Base-by-base conservation (phyloP, 73 alveolate genomes). In the Paramecium primaurelia region DNA sequence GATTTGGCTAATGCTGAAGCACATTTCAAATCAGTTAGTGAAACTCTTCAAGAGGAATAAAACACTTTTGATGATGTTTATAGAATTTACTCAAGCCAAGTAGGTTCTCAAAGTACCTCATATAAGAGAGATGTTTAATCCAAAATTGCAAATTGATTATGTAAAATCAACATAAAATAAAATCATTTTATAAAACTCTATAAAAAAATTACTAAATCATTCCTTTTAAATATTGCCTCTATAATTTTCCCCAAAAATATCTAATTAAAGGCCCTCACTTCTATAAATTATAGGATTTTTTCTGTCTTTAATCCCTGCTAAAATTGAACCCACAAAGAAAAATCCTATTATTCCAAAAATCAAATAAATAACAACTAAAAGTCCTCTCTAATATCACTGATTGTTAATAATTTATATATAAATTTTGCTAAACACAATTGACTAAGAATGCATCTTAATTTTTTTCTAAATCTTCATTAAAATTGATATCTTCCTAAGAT, bases 11-110 rank as follows among this genome's bases (percentile, higher is more conserved):
- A 14, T 26, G 34, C 91, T 22, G 30, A 25, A n/a, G 45, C 91
- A 12, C 91, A 80, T 14, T 80, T 45, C 49, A 45, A 80, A 40
- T 25, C 36, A 80, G 91, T 80, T 12, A 80, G 58, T 25, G 91
- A 47, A 49, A 80, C 47, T n/a, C 73, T 44, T 44, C 34, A 45
- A 45, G 91, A 49, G n/a, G 91, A 80, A 45, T 40, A n/a, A 47
- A 80, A 42, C 45, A 80, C 91, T 11, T 80, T 80, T 47, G 91
- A 80, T 40, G 91, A 80, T 80, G 91, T 80, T 9, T 80, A 80
- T 58, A 80, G 91, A 80, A 80, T 80, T 80, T 80, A 80, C 47
- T 44, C 71, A 45, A 80, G 73, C 30, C 18, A 80, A 44, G 91
- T 80, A 45, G 91, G 91, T 32, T 45, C 77, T 44, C 49, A 80